Percentiles rank a stretch among this genome's conserved stretches.
Evolutionary conservation across 2,329 filamentous ascomycete species (phyloP).

Genomic region (Mariannaea elegans): DNA sequence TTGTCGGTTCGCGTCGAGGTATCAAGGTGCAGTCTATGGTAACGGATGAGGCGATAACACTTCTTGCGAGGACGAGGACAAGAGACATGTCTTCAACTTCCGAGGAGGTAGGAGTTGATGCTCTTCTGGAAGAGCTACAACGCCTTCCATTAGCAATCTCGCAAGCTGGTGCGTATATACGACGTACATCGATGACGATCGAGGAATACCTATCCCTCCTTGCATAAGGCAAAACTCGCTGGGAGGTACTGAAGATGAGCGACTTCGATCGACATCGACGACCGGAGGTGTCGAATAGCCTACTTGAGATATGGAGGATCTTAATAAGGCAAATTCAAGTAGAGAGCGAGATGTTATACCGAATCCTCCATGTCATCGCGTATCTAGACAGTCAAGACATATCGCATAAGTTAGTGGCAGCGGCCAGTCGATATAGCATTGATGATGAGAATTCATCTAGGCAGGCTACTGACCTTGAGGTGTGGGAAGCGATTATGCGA

Average conservation of each 20-base stretch:
- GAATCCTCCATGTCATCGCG: slow-evolving; percentile 43
- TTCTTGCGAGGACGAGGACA: not conserved
- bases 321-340: slow-evolving; percentile 43
- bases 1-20: slow-evolving; percentile 33
- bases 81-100: not conserved
- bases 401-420: too few relatives aligned
- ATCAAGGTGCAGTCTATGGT: slow-evolving; percentile 39
- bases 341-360: slow-evolving; percentile 40
- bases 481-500: slow-evolving; percentile 36
- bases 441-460: not conserved
- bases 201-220: slow-evolving; percentile 40
- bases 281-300: slow-evolving; percentile 41
- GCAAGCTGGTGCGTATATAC: slow-evolving; percentile 45
- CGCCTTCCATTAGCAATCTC: slow-evolving; percentile 45
- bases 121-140: slow-evolving; percentile 37
- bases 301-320: slow-evolving; percentile 46
- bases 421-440: not conserved
- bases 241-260: slow-evolving; percentile 30
- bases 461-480: too few relatives aligned
- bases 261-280: too few relatives aligned
- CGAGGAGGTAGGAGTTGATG: slow-evolving; percentile 4
- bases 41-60: slow-evolving; percentile 26
- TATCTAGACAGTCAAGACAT: too few relatives aligned
- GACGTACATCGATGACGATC: slow-evolving; percentile 36
- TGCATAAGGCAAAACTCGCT: slow-evolving; percentile 31